Evolutionary conservation across 2,329 filamentous ascomycete genomes (phyloP).

Genomic region (Colletotrichum sp.): DNA sequence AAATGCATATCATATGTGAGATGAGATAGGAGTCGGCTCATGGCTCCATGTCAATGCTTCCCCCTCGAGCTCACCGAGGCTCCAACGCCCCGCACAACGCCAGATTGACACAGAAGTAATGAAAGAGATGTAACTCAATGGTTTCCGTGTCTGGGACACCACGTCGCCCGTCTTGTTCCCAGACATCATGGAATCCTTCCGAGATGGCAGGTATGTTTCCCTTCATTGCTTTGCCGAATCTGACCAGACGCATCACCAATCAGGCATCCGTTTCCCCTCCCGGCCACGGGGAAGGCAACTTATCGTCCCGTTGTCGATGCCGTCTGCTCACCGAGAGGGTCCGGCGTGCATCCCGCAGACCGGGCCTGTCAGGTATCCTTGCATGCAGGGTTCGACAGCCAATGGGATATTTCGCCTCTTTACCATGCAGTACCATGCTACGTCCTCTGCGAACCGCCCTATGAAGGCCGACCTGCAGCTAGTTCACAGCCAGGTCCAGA

Average conservation of each 20-base stretch:
- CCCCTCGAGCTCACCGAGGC: background rate
- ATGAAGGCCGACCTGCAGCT: background rate
- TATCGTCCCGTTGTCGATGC: background rate
- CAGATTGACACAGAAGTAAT: background rate
- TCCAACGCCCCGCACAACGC: background rate
- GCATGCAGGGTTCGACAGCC: background rate
- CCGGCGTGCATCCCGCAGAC: background rate
- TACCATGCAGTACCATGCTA: background rate
- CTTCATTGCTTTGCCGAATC: background rate
- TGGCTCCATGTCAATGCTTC: background rate
- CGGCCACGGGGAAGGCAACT: background rate
- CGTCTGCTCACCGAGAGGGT: constrained; percentile 3
- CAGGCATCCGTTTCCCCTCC: background rate
- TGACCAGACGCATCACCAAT: background rate
- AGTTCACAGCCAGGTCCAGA: background rate
- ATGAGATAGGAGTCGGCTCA: background rate
- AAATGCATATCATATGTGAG: background rate
- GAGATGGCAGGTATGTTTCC: background rate
- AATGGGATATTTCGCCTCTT: constrained; percentile 1
- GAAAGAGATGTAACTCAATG: background rate
- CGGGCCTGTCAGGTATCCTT: constrained; percentile 3
- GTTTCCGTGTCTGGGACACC: background rate
- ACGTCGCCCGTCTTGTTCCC: background rate
- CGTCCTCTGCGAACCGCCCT: background rate
- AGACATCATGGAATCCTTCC: background rate